Conservation (phyloP, 1,139 yeast species). For the Eremothecium sinecaudum region DNA sequence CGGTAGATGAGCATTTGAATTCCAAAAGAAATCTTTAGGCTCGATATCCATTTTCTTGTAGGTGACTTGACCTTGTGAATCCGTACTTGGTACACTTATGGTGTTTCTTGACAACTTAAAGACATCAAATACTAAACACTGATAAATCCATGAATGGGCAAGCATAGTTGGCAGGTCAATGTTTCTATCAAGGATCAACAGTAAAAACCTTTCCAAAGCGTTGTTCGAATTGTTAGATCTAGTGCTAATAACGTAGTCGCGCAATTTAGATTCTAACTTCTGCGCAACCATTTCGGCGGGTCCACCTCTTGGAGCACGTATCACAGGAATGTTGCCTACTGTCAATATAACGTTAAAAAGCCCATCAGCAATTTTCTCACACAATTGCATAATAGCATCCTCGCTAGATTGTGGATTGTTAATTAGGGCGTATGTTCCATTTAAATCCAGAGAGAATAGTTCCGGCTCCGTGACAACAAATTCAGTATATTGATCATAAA, state of each 20-base stretch:
- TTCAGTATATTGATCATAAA: constrained; percentile 86
- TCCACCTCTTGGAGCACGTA: constrained; percentile 84
- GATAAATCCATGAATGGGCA: constrained; percentile 95
- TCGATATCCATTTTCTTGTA: constrained; percentile 62
- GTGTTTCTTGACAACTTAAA: constrained; percentile 74
- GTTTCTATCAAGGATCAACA: constrained; percentile 77
- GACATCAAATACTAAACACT: constrained; percentile 91
- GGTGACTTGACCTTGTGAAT: constrained; percentile 34
- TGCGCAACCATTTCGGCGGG: constrained; percentile 93
- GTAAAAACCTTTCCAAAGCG: constrained; percentile 53
- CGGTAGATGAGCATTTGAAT: constrained; percentile 70
- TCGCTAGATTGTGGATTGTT: constrained; percentile 67
- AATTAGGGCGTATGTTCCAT: constrained; percentile 55
- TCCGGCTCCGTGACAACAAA: constrained; percentile 90
- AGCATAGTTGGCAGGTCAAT: constrained; percentile 89
- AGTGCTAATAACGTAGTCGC: constrained; percentile 76
- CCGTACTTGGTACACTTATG: constrained; percentile 45
- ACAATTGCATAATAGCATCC: constrained; percentile 57
- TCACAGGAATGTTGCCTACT: constrained; percentile 71
- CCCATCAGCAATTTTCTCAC: constrained; percentile 68
- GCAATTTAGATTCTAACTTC: constrained; percentile 66
- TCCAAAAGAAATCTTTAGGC: constrained; percentile 91
- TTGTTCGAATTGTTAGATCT: constrained; percentile 31
- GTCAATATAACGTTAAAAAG: constrained; percentile 73
- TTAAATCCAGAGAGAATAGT: constrained; percentile 68